Base-by-base conservation (phyloP, 805 yeast genomes). In the Sugiyamaella chiloensis region DNA sequence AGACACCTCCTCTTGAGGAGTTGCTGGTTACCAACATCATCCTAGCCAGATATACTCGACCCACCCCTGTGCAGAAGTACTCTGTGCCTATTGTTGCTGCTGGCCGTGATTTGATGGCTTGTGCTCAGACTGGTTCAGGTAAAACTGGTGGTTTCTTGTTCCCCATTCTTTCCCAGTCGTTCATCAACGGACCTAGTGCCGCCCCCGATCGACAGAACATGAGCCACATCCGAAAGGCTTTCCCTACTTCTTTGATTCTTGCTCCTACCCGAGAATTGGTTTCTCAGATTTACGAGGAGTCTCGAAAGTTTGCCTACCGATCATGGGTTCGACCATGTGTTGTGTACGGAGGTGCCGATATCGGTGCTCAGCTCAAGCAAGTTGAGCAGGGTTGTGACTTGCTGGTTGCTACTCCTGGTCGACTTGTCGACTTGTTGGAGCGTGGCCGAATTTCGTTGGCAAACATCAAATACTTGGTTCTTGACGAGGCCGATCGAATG, bases 191-290 rank as follows among this genome's bases (percentile, higher is more conserved):
- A 46, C 99, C 99, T 48, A 76, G 87, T 50, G 74, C 79, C 50
- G 71, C 76, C 32, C 75, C 80, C 45, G 75, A 70, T 50, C 53
- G 53, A 23, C 39, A 52, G 17, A 57, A 57, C 32, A 50, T 53
- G 35, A 51, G 62, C 59, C 62, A 60, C 47, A 79, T 78, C 61
- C 79, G 81, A 69, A 87, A 85, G 69, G 96, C 93, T 31, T 83
- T 74, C 72, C 99, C 99, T 66, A 90, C 97, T 49, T 91, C 95
- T 47, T 80, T 93, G 59, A 85, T 93, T 57, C 78, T 93, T 74
- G 99, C 99, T 40, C 99, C 99, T 68, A 93, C 99, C 54, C 89
- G 99, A 83, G 99, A 93, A 78, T 81, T 93, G 69, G 99, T 89
- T 46, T 84, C 95, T 27, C 99, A 93, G 77, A 93, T 93, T 64